Evolutionary conservation across 1,284 basidiomycete genomes (phyloP), one percentile per base, ranked within the genome.

Genomic region (Sporisorium sorghi): DNA sequence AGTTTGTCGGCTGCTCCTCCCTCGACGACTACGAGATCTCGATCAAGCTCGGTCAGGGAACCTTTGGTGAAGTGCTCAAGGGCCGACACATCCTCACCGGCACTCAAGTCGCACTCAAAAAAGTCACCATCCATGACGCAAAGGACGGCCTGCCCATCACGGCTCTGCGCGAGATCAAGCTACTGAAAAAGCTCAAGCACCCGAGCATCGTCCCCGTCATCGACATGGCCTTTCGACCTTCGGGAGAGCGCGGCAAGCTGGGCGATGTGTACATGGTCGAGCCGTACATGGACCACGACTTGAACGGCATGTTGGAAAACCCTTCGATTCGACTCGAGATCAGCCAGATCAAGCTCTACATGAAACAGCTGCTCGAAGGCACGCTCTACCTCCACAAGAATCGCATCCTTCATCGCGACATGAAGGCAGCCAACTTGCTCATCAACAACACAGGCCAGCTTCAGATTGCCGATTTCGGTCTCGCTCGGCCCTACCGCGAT

Each of bases 201-300:
- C 88, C 90, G 0, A 92, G 91, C 78, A 90, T 99, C 56, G 91
- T 99, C 2, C 89, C 93, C 26, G 90, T 98, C 46, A 85, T 94
- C 58, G 94, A 97, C 85, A 97, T 99, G 91, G 94, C 97, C 1
- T 87, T 87, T 33, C 63, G 67, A 5, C 76, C 79, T 1, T 54
- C 69, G 1, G 56, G 63, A 21, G 78, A 80, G 53, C 51, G 78
- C 14, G 77, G 81, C 48, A 74, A 78, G 62, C 89, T 91, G 46
- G 88, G 94, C 50, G 87, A 87, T 52, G 87, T 89, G 19, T 97
- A 93, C 86, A 97, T 99, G 95, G 95, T 98, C 33, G 98, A 98
- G 83, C 96, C 96, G 0, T 99, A 97, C 86, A 97, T 98, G 94
- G 96, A 98, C 80, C 97, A 99, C 83, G 96, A 99, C 86, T 89